Evolutionary conservation across 306 rosid species (phyloP).

Genomic region (Cercis canadensis): DNA sequence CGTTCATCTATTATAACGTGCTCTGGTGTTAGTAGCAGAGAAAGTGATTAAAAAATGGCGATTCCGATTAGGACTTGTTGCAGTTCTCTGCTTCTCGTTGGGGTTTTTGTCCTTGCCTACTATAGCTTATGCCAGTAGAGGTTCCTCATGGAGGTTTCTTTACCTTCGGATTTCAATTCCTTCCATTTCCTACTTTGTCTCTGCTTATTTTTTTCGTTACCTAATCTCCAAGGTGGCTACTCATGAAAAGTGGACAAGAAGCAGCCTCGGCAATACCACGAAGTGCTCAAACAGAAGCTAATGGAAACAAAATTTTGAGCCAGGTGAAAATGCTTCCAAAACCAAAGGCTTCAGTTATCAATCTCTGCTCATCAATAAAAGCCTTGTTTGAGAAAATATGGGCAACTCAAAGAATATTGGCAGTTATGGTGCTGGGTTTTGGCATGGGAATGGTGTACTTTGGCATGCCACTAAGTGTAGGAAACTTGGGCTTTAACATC

Average conservation of each 20-base stretch:
- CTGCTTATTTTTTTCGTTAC: constrained; percentile 17
- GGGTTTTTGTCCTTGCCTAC: constrained; percentile 27
- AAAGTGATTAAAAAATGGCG: constrained; percentile 1
- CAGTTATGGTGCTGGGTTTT: background rate
- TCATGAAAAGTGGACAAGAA: constrained; percentile 3
- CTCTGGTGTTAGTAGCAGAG: constrained; percentile 19
- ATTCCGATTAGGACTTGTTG: background rate
- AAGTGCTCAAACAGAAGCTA: too few species aligned
- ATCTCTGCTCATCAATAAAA: too few species aligned
- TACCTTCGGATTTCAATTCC: constrained; percentile 43
- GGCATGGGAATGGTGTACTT: constrained; percentile 44
- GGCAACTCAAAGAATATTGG: too few species aligned
- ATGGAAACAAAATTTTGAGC: too few species aligned
- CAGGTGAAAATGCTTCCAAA: too few species aligned
- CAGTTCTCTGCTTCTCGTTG: background rate
- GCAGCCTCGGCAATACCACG: too few species aligned
- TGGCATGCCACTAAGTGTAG: constrained; percentile 41
- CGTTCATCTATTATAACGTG: background rate
- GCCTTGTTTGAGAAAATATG: too few species aligned
- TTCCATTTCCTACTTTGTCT: constrained; percentile 8
- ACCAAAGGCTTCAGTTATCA: too few species aligned
- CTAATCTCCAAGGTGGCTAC: constrained; percentile 42
- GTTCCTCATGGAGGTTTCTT: constrained; percentile 28
- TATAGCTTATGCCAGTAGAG: too few species aligned
- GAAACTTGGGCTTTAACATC: constrained; percentile 36